phyloP scores from a whole-genome alignment of 2,329 filamentous ascomycete genomes.

The Leptographium wingfieldii region DNA sequence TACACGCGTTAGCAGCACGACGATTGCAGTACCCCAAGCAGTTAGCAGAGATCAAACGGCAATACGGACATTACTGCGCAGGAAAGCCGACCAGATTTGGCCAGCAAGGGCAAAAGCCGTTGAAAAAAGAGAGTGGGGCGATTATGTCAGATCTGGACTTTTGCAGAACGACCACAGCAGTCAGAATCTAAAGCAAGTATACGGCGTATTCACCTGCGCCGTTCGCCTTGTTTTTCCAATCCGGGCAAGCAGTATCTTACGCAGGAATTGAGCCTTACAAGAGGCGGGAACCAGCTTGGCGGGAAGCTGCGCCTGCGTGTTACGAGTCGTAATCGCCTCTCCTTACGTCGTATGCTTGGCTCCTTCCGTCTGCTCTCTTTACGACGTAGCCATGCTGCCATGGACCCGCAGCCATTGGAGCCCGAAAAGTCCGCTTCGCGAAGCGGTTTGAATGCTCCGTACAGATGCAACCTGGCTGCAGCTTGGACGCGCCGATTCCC shows the following conservation, averaged over 20 bases:
- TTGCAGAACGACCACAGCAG: no score
- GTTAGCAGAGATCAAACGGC: no score
- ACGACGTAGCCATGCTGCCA: not conserved
- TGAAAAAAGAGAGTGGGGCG: no score
- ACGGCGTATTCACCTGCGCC: no score
- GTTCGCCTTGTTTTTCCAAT: not conserved
- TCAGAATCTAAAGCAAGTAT: no score
- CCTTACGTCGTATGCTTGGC: not conserved
- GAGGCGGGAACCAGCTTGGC: not conserved
- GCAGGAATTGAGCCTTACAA: not conserved
- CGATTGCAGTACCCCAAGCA: not conserved
- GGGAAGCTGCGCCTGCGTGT: not conserved
- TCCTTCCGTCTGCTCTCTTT: not conserved
- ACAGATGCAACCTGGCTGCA: not conserved
- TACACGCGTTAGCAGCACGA: not conserved
- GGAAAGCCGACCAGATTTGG: no score
- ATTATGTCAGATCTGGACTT: no score
- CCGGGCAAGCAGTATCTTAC: no score
- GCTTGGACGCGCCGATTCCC: not conserved
- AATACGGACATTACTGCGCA: no score
- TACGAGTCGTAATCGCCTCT: not conserved
- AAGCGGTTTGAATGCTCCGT: not conserved
- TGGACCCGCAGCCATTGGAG: not conserved
- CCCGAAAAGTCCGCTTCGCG: not conserved
- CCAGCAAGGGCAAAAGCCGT: no score